These are phyloP conservation scores for Euphorbia peplus DNA, from an alignment of 345 rosid species.

Conservation along the genomic window DNA sequence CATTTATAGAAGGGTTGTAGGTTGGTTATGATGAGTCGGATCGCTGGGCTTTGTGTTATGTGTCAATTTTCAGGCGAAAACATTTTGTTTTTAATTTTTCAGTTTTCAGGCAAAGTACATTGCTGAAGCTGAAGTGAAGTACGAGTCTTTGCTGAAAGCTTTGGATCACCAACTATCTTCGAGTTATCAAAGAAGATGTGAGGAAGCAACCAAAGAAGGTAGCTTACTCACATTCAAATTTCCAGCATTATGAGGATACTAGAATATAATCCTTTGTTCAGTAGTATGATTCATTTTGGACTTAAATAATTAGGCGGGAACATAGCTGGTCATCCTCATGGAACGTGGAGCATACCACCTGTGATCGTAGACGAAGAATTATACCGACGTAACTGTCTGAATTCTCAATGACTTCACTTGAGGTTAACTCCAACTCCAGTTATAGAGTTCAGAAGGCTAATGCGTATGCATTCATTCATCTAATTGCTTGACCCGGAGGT, in stretches of 20 bases:
- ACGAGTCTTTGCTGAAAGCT: conserved; percentile 42
- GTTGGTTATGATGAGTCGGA: neutral
- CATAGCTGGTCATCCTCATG: conserved; percentile 54
- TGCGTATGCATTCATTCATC: neutral
- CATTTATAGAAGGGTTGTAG: neutral
- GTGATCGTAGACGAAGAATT: conserved; percentile 60
- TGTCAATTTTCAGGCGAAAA: too few species aligned
- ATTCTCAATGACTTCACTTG: neutral
- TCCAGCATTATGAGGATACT: neutral
- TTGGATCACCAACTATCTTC: conserved; percentile 61
- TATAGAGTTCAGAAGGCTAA: neutral
- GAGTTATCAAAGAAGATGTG: conserved; percentile 67
- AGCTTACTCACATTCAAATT: conserved; percentile 9
- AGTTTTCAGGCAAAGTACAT: conserved; percentile 74
- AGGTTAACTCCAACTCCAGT: neutral
- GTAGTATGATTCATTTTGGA: neutral
- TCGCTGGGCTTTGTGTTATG: neutral
- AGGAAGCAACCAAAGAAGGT: conserved; percentile 92
- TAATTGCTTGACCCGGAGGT: neutral
- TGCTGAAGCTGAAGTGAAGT: conserved; percentile 70
- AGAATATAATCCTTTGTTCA: neutral
- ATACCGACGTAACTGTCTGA: conserved; percentile 33
- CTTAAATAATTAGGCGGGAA: conserved; percentile 50
- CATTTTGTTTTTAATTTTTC: neutral
- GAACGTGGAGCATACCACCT: conserved; percentile 74